These are phyloP conservation scores for Aspergillus egyptiacus DNA, from an alignment of 495 filamentous ascomycete genomes.

Conservation along the genomic window DNA sequence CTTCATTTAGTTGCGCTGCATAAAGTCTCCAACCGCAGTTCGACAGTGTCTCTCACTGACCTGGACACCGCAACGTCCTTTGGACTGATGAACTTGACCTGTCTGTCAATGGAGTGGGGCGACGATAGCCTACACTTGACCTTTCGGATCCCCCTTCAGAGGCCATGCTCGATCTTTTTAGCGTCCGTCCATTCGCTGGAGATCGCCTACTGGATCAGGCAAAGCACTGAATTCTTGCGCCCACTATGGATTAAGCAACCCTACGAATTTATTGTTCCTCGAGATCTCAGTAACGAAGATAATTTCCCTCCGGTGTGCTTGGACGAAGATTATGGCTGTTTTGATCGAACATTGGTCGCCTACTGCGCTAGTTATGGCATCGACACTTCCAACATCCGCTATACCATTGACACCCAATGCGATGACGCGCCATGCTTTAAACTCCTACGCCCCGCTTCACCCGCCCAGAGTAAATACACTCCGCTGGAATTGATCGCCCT, in stretches of 20 bases:
- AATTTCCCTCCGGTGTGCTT: constrained; percentile 56
- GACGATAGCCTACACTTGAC: constrained; percentile 84
- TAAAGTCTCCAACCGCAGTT: constrained; percentile 51
- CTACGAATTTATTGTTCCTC: constrained; percentile 57
- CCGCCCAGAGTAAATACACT: constrained; percentile 54
- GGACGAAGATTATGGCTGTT: constrained; percentile 70
- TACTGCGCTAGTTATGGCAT: constrained; percentile 77
- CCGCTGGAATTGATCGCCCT: constrained; percentile 75
- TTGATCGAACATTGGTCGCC: constrained; percentile 78
- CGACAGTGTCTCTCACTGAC: constrained; percentile 47
- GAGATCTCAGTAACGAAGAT: constrained; percentile 53
- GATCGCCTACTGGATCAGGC: constrained; percentile 68
- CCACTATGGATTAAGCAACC: constrained; percentile 76
- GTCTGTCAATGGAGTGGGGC: constrained; percentile 57
- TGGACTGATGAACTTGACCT: constrained; percentile 70
- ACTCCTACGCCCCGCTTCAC: constrained; percentile 61
- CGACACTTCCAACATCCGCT: constrained; percentile 66
- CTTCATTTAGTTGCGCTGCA: constrained; percentile 74
- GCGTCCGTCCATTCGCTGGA: constrained; percentile 73
- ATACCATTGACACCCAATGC: constrained; percentile 67
- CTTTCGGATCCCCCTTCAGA: constrained; percentile 69
- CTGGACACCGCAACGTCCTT: constrained; percentile 49
- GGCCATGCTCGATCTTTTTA: constrained; percentile 60
- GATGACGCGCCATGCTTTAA: constrained; percentile 80
- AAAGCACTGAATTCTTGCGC: constrained; percentile 69